Percentiles rank a stretch among this genome's conserved stretches.
phyloP scores from a whole-genome alignment of 2,329 filamentous ascomycete genomes.

The Calonectria pteridis region DNA sequence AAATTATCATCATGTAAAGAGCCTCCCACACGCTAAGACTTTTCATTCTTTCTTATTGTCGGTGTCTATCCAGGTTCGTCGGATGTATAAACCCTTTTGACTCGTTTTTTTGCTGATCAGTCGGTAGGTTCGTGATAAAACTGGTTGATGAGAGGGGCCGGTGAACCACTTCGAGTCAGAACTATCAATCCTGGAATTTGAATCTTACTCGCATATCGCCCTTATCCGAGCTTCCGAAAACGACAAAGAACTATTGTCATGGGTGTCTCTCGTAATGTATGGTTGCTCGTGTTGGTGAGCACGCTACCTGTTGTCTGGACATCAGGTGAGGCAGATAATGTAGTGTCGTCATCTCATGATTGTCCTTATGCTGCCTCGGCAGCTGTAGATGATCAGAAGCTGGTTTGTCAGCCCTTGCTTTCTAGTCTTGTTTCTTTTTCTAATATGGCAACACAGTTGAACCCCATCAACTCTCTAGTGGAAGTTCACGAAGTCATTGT shows the following conservation, averaged over 20 bases:
- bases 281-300: conserved; percentile 16
- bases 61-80: conserved; percentile 17
- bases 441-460: not conserved
- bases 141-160: not conserved
- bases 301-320: conserved; percentile 4
- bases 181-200: not conserved
- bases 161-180: not conserved
- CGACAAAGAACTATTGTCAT: not conserved
- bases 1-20: conserved; percentile 2
- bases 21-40: not conserved
- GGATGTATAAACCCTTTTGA: not conserved
- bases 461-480: conserved; percentile 14
- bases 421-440: not conserved
- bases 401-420: conserved; percentile 29
- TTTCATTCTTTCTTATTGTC: not conserved
- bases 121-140: not conserved
- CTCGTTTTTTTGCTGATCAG: not conserved
- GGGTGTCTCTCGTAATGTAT: not conserved
- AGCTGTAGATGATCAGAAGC: not conserved
- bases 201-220: not conserved
- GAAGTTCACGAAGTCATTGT: conserved; percentile 45
- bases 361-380: conserved; percentile 28
- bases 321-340: conserved; percentile 14
- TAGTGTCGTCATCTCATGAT: conserved; percentile 22
- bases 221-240: not conserved